Evolutionary conservation across 1,284 basidiomycete species (phyloP).

Genomic region (Ustilago hordei): DNA sequence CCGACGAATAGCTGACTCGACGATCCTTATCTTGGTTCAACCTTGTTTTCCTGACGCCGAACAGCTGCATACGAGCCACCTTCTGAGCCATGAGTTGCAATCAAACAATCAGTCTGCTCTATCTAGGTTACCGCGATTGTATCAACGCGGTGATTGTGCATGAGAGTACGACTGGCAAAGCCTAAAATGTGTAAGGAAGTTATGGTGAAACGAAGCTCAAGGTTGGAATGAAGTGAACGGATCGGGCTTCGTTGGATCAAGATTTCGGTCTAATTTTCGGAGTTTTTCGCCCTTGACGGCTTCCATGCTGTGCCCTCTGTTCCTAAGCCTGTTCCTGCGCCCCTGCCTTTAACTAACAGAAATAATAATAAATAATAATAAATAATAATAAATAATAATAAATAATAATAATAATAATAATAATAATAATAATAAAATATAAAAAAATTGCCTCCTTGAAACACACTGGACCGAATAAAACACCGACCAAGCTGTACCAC

Average conservation of each 20-base stretch:
- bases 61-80: slow-evolving; percentile 35
- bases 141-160: background rate
- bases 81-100: slow-evolving; percentile 2
- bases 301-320: background rate
- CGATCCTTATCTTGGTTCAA: background rate
- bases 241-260: slow-evolving; percentile 11
- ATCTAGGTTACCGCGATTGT: background rate
- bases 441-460: background rate
- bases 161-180: background rate
- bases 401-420: too few relatives aligned
- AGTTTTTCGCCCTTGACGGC: slow-evolving; percentile 10
- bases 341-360: background rate
- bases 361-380: too few relatives aligned
- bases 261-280: slow-evolving; percentile 20
- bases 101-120: background rate
- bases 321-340: background rate
- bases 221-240: background rate
- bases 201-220: slow-evolving; percentile 8
- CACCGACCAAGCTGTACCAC: background rate
- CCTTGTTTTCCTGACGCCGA: background rate
- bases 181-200: background rate
- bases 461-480: background rate
- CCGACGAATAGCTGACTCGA: background rate
- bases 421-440: too few relatives aligned
- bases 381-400: too few relatives aligned